Base-by-base conservation (phyloP, 306 rosid species). In the Quercus dentata region DNA sequence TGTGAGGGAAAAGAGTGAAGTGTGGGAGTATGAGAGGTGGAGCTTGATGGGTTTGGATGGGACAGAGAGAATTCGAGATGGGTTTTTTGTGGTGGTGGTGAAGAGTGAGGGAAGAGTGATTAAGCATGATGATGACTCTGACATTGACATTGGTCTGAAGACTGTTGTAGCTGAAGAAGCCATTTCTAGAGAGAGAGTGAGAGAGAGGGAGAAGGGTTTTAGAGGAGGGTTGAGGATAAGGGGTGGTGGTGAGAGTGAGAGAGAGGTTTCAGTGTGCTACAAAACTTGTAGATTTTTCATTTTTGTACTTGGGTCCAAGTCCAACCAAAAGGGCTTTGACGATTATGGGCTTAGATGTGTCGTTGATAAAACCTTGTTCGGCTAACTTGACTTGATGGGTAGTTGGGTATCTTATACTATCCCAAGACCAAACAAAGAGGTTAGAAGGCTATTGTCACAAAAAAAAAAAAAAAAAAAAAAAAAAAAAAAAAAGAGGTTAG, bases 91-190 rank as follows among this genome's bases (percentile, higher is more conserved):
- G 84, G 82, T 89, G 78, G 79, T 6, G 73, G 59, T 5, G 71
- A 77, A 86, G 73, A 88, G 82, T 62, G 91, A 87, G 18, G 97
- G 92, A 13, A 84, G 79, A 9, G 92, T 85, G 56, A 91, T 80
- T 1, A 85, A 63, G 78, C 79, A 86, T 2, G 97, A 86, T 2
- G 97, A 86, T 1, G 97, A 90, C 75, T 92, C 90, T 5, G 89
- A 82, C 78, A 89, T 75, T 57, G 92, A 79, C 11, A 90, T 81
- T 68, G 92, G 74, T 68, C 89, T 92, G 86, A 86, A 83, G 28
- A 75, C 18, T 75, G 85, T 81, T 8, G 84, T 52, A 14, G 87
- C 76, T 54, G 89, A 74, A 56, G 83, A 81, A 85, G 97, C 77
- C 87, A 88, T 84, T 76, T 57, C 75, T 25, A 62, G 27, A 33